phyloP scores from a whole-genome alignment of 768 basidiomycete genomes.

The Mycena vitilis region DNA sequence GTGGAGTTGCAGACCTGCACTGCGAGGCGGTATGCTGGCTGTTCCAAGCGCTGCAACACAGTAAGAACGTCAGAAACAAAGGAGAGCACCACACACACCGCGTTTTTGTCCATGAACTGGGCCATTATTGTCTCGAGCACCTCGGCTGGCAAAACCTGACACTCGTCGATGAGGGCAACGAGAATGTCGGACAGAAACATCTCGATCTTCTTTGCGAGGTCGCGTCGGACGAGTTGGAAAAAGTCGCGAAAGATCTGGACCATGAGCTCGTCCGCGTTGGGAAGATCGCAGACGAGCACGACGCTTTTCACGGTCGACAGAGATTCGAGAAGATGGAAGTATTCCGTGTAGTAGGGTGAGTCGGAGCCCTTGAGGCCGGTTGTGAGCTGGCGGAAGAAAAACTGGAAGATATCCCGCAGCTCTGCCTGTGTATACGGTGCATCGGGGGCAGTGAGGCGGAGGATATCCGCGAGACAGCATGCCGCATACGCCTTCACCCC shows the following conservation, averaged over 20 bases:
- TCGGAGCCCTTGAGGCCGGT: constrained; percentile 81
- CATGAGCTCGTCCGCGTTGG: constrained; percentile 87
- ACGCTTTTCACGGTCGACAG: constrained; percentile 95
- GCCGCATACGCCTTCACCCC: constrained; percentile 96
- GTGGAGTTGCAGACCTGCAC: constrained; percentile 87
- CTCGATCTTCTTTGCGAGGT: constrained; percentile 82
- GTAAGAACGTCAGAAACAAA: constrained; percentile 18
- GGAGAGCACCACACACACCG: constrained; percentile 56
- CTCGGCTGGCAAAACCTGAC: constrained; percentile 76
- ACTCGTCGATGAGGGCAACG: constrained; percentile 90
- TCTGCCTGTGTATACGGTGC: constrained; percentile 93
- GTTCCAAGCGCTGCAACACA: constrained; percentile 66
- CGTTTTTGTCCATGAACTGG: constrained; percentile 86
- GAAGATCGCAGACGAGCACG: constrained; percentile 92
- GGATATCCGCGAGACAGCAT: constrained; percentile 94
- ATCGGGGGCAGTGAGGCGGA: constrained; percentile 95
- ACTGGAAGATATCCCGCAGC: constrained; percentile 95
- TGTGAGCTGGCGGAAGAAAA: constrained; percentile 90
- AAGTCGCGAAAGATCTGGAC: constrained; percentile 85
- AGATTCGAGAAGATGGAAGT: constrained; percentile 94
- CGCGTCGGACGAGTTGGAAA: constrained; percentile 82
- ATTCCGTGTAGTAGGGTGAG: constrained; percentile 89
- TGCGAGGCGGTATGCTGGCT: constrained; percentile 84
- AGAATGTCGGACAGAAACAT: constrained; percentile 91
- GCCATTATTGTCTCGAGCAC: constrained; percentile 85